phyloP scores from a whole-genome alignment of 768 basidiomycete species.

The Rhodotorula diobovata region DNA sequence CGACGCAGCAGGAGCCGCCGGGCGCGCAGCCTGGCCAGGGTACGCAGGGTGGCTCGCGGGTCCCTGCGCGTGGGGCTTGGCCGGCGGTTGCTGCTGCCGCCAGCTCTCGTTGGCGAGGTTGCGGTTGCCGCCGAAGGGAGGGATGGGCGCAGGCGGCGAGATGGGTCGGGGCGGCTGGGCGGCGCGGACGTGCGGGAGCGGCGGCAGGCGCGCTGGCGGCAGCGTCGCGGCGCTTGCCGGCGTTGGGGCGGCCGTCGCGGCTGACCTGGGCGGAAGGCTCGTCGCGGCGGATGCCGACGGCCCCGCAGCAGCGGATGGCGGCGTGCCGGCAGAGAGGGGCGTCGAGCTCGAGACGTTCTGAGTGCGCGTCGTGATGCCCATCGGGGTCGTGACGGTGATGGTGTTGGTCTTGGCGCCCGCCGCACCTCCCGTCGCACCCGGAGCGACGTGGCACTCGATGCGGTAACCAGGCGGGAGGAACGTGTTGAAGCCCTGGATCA shows the following conservation, averaged over 20 bases:
- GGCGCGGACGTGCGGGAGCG: slow-evolving; percentile 3
- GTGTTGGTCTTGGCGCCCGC: slow-evolving; percentile 31
- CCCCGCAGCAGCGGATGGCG: background rate
- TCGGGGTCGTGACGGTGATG: slow-evolving; percentile 49
- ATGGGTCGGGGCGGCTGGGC: slow-evolving; percentile 10
- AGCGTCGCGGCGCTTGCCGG: background rate
- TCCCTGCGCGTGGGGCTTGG: background rate
- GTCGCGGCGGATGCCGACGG: background rate
- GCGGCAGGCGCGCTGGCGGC: slow-evolving; percentile 12
- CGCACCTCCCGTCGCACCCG: background rate
- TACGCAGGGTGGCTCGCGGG: background rate
- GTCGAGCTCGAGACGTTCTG: slow-evolving; percentile 30
- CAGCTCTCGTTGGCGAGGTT: background rate
- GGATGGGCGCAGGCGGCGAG: slow-evolving; percentile 30
- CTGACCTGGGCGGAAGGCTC: background rate
- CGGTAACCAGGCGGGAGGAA: slow-evolving; percentile 91
- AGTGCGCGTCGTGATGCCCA: slow-evolving; percentile 45
- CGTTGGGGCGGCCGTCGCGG: background rate
- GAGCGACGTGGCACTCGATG: slow-evolving; percentile 59
- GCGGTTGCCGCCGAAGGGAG: slow-evolving; percentile 23
- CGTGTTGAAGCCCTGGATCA: slow-evolving; percentile 97
- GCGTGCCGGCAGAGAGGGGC: background rate
- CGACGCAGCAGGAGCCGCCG: no score
- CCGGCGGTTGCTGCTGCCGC: background rate
- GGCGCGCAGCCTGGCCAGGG: background rate